Conservation (phyloP, 164 flowering plant genomes). For the Saururus chinensis region DNA sequence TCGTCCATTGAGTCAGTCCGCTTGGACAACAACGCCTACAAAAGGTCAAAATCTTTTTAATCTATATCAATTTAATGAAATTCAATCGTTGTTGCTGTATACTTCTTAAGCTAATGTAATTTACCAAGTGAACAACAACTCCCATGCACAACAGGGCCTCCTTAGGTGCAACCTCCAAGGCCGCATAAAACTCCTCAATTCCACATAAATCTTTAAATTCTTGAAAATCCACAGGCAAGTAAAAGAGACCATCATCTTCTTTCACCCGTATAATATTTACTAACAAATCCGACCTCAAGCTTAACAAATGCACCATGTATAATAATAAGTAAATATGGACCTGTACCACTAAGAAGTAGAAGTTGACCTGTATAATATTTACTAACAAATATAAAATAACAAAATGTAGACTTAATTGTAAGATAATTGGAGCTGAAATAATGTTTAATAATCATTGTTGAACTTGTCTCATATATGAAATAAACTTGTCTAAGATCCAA, state of each 20-base stretch:
- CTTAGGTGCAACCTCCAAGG: conserved; percentile 50
- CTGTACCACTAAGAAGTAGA: too few relatives aligned
- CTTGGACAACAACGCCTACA: conserved; percentile 37
- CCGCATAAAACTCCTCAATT: conserved; percentile 32
- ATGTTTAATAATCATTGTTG: too few relatives aligned
- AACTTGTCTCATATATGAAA: too few relatives aligned
- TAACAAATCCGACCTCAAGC: too few relatives aligned
- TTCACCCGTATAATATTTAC: too few relatives aligned
- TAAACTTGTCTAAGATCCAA: too few relatives aligned
- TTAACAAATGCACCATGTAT: too few relatives aligned
- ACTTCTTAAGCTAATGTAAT: neutral
- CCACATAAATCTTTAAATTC: conserved; percentile 44
- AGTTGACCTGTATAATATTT: too few relatives aligned
- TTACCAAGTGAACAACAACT: conserved; percentile 82
- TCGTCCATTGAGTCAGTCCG: conserved; percentile 14
- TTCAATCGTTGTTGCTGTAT: neutral
- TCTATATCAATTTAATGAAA: neutral
- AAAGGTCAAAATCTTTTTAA: neutral
- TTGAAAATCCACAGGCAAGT: conserved; percentile 55
- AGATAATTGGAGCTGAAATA: too few relatives aligned
- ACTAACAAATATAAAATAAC: too few relatives aligned
- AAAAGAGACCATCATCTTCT: conserved; percentile 35
- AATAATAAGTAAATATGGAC: too few relatives aligned
- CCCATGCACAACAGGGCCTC: conserved; percentile 66
- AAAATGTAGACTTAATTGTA: too few relatives aligned